These are phyloP conservation scores for Helminthosporium solani DNA, from an alignment of 2,329 filamentous ascomycete genomes.

Conservation along the genomic window DNA sequence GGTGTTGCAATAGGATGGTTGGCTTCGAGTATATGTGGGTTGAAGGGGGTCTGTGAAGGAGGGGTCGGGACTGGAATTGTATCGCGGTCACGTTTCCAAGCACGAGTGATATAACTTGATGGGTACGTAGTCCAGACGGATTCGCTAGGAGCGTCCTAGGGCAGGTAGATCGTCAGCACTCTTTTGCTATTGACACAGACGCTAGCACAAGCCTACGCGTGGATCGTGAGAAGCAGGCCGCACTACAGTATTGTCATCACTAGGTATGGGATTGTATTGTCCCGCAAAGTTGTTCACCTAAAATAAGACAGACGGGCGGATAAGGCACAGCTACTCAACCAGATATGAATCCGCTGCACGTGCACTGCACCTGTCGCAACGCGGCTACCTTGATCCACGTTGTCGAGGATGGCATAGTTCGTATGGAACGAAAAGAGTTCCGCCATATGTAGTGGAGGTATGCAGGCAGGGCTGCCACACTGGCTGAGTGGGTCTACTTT, in stretches of 20 bases:
- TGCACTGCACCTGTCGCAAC: conserved; percentile 2
- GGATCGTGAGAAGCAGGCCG: conserved; percentile 11
- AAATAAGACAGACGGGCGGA: conserved; percentile 7
- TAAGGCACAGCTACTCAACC: conserved; percentile 4
- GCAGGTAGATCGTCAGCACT: conserved; percentile 15
- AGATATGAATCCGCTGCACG: conserved; percentile 2
- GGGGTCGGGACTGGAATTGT: conserved; percentile 7
- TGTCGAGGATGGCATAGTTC: conserved; percentile 4
- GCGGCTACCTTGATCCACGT: background rate
- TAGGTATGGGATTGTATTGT: conserved; percentile 4
- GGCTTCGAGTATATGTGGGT: conserved; percentile 6
- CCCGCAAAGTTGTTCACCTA: conserved; percentile 2
- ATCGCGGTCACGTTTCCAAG: conserved; percentile 12
- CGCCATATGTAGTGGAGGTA: conserved; percentile 7
- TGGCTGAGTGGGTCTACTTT: conserved; percentile 6
- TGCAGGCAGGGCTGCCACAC: conserved; percentile 11
- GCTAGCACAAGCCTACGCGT: conserved; percentile 14
- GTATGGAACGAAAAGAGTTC: conserved; percentile 5
- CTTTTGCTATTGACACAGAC: conserved; percentile 11
- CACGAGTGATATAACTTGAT: conserved; percentile 11
- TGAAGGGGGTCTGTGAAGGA: conserved; percentile 7
- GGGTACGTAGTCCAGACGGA: conserved; percentile 9
- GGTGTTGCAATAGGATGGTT: conserved; percentile 5
- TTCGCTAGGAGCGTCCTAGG: conserved; percentile 5
- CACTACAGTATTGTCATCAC: conserved; percentile 14